A percentile compares a stretch with the other conserved stretches of the same genome.
Conservation (phyloP, 768 basidiomycete species). For the Tulasnella sp. region DNA sequence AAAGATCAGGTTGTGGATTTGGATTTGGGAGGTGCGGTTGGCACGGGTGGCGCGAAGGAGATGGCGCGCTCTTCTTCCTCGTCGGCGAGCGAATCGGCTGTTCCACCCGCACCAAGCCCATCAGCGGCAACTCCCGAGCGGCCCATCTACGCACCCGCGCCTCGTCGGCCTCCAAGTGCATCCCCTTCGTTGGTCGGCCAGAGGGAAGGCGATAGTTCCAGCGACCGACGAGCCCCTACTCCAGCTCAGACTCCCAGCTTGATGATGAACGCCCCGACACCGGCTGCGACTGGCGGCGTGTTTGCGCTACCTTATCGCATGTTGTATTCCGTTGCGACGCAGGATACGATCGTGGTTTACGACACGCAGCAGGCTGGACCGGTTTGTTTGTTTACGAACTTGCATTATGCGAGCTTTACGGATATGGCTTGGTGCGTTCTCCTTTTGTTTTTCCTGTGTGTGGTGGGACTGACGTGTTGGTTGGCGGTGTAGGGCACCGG, state of each 20-base stretch:
- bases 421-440: conserved; percentile 84
- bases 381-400: conserved; percentile 82
- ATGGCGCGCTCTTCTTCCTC: conserved; percentile 34
- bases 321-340: conserved; percentile 92
- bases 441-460: conserved; percentile 1
- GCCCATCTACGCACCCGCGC: conserved; percentile 22
- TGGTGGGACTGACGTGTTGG: background rate
- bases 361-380: conserved; percentile 96
- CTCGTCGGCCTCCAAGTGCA: conserved; percentile 6
- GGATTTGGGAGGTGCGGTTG: conserved; percentile 53
- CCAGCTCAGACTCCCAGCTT: conserved; percentile 22
- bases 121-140: conserved; percentile 22
- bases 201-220: background rate
- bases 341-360: conserved; percentile 91
- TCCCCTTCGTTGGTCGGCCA: background rate
- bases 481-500: conserved; percentile 71
- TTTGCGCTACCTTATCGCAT: conserved; percentile 91
- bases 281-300: conserved; percentile 48
- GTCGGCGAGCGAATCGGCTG: conserved; percentile 30
- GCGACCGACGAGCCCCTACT: conserved; percentile 7
- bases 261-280: background rate
- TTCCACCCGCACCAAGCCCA: conserved; percentile 12
- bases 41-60: conserved; percentile 35
- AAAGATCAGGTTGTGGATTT: conserved; percentile 58
- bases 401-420: conserved; percentile 98